Percentiles rank a stretch among this genome's conserved stretches.
Conservation (phyloP, 2,329 filamentous ascomycete genomes). For the Falciphora oryzae region DNA sequence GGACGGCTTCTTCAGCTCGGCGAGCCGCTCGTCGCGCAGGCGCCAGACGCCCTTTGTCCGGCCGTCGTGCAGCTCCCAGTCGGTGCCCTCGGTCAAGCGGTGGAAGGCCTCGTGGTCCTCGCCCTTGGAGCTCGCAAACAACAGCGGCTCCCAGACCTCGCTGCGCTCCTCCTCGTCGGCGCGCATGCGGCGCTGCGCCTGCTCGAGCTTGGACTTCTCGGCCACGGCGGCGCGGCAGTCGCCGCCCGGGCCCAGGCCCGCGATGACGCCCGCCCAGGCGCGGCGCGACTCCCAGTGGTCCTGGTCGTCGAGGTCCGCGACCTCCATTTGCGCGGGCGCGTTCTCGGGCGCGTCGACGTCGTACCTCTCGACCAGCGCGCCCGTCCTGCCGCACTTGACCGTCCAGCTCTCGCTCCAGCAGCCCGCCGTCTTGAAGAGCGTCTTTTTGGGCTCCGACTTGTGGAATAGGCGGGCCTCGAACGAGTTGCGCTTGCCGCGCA, state of each 20-base stretch:
- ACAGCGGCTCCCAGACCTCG: conserved; percentile 34
- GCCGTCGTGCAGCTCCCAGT: conserved; percentile 26
- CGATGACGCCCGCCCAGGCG: conserved; percentile 74
- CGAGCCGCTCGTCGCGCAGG: conserved; percentile 22
- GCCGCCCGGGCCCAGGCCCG: conserved; percentile 58
- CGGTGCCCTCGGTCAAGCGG: conserved; percentile 22
- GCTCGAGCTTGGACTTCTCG: conserved; percentile 77
- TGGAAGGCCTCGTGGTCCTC: conserved; percentile 27
- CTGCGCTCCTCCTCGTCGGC: conserved; percentile 54
- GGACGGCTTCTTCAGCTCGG: conserved; percentile 25
- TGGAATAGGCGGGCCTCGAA: conserved; percentile 39
- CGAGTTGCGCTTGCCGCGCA: conserved; percentile 37
- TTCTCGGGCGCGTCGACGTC: conserved; percentile 29
- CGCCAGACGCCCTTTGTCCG: conserved; percentile 34
- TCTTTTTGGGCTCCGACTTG: conserved; percentile 25
- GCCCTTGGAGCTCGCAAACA: conserved; percentile 25
- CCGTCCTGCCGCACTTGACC: conserved; percentile 26
- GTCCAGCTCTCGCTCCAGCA: conserved; percentile 37
- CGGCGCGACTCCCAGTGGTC: conserved; percentile 65
- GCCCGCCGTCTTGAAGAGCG: conserved; percentile 33
- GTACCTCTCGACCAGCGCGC: conserved; percentile 30
- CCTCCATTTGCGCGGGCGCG: conserved; percentile 26
- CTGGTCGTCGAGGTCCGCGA: conserved; percentile 57
- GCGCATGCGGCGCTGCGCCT: conserved; percentile 71
- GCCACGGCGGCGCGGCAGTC: conserved; percentile 66